Conservation (phyloP, 1,284 basidiomycete species). For the Trametes versicolor region DNA sequence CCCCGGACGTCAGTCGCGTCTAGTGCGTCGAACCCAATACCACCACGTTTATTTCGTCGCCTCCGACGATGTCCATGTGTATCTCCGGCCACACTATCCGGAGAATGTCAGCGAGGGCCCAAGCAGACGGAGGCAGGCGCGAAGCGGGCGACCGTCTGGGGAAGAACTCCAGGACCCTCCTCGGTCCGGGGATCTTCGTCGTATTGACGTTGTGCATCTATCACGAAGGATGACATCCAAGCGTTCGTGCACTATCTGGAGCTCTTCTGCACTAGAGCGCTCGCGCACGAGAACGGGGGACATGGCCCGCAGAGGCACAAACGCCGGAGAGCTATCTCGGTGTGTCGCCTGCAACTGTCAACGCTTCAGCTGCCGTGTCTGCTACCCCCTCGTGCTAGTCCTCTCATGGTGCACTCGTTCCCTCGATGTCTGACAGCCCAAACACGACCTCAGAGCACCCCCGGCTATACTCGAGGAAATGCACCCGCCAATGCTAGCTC, state of each 20-base stretch:
- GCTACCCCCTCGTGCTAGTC: not conserved
- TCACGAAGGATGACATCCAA: conserved; percentile 13
- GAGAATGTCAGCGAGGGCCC: not conserved
- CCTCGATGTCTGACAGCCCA: not conserved
- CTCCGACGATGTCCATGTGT: conserved; percentile 6
- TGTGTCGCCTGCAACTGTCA: conserved; percentile 7
- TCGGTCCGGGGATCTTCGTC: conserved; percentile 29
- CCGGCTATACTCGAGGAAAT: conserved; percentile 7
- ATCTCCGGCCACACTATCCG: conserved; percentile 20
- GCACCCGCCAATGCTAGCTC: not conserved
- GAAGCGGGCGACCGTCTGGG: conserved; percentile 10
- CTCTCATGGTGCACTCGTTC: not conserved
- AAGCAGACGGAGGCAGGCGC: conserved; percentile 12
- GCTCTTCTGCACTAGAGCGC: conserved; percentile 10
- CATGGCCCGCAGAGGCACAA: conserved; percentile 24
- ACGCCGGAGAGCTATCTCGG: conserved; percentile 13
- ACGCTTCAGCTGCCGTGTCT: not conserved
- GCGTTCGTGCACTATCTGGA: conserved; percentile 4
- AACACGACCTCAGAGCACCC: not conserved
- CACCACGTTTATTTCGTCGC: not conserved
- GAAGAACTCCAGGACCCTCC: conserved; percentile 24
- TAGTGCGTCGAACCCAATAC: not conserved
- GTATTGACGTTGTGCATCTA: conserved; percentile 13
- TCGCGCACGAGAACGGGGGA: conserved; percentile 21
- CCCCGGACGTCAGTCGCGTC: not conserved